phyloP scores from a whole-genome alignment of 164 flowering plant species.

The Houttuynia cordata region DNA sequence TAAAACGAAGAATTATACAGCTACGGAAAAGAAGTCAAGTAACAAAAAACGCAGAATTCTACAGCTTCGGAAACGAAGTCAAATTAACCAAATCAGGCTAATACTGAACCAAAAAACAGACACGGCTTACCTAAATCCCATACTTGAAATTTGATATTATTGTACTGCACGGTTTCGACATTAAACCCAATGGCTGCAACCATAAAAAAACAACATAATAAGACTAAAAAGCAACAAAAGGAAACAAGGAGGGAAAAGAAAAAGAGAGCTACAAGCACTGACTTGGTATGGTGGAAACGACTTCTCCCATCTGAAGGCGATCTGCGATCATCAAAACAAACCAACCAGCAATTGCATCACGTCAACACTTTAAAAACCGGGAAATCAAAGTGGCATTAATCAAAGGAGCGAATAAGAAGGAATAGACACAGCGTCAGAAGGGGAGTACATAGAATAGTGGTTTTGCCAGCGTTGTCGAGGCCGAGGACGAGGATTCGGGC shows the following conservation, averaged over 20 bases:
- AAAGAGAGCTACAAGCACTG: slow-evolving; percentile 15
- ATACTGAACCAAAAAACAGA: not conserved
- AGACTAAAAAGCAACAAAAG: not conserved
- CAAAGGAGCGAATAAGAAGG: not conserved
- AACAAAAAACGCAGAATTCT: no score
- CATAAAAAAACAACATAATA: slow-evolving; percentile 1
- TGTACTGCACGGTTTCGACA: slow-evolving; percentile 90
- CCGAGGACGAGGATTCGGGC: slow-evolving; percentile 98
- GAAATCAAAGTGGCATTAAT: no score
- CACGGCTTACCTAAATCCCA: slow-evolving; percentile 88
- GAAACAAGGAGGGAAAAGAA: no score
- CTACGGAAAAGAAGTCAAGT: no score
- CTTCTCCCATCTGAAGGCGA: slow-evolving; percentile 99
- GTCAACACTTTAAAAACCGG: not conserved
- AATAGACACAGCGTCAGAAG: not conserved
- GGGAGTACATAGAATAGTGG: slow-evolving; percentile 80
- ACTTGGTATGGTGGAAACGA: slow-evolving; percentile 96
- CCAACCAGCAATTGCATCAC: not conserved
- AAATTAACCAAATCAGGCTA: no score
- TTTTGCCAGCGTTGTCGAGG: slow-evolving; percentile 99
- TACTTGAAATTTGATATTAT: slow-evolving; percentile 94
- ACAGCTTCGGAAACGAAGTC: no score
- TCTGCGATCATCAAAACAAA: slow-evolving; percentile 33
- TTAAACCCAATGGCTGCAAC: slow-evolving; percentile 93
- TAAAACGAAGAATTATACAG: no score